phyloP scores from a whole-genome alignment of 768 basidiomycete species.

The Tricholoma hemisulphureum region DNA sequence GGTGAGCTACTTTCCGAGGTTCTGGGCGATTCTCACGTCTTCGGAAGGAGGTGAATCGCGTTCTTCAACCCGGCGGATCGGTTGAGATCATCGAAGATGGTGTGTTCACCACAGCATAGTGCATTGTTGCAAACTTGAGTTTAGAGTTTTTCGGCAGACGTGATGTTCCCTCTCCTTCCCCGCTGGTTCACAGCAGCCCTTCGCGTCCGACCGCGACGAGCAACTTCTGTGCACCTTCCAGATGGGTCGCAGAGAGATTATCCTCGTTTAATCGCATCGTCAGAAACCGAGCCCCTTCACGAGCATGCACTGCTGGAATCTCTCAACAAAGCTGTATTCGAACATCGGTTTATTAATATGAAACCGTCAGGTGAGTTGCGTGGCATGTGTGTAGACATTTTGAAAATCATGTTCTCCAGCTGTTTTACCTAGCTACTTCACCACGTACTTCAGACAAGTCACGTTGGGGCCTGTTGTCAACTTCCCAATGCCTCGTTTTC shows the following conservation, averaged over 20 bases:
- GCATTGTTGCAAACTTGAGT: background rate
- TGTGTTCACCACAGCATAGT: constrained; percentile 26
- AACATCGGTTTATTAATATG: constrained; percentile 69
- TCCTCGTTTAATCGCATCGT: constrained; percentile 32
- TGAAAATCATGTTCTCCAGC: constrained; percentile 36
- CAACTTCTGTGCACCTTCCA: constrained; percentile 51
- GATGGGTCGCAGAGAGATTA: constrained; percentile 42
- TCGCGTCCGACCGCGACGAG: constrained; percentile 47
- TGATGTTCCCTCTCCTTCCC: constrained; percentile 73
- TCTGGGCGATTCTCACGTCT: background rate
- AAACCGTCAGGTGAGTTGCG: constrained; percentile 58
- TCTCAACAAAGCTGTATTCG: constrained; percentile 64
- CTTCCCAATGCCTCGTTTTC: constrained; percentile 69
- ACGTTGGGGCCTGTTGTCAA: constrained; percentile 56
- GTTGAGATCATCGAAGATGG: constrained; percentile 77
- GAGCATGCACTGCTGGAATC: constrained; percentile 72
- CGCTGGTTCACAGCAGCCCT: constrained; percentile 76
- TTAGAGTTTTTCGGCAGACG: constrained; percentile 42
- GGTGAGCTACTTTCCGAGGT: constrained; percentile 34
- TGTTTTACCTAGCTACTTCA: constrained; percentile 66
- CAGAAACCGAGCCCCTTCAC: constrained; percentile 41
- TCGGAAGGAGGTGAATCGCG: constrained; percentile 67
- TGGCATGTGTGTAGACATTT: constrained; percentile 4
- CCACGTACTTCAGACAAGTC: constrained; percentile 68
- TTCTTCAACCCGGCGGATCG: constrained; percentile 66